phyloP scores from a whole-genome alignment of 139 green algal species.

The Chloropicon primus region DNA sequence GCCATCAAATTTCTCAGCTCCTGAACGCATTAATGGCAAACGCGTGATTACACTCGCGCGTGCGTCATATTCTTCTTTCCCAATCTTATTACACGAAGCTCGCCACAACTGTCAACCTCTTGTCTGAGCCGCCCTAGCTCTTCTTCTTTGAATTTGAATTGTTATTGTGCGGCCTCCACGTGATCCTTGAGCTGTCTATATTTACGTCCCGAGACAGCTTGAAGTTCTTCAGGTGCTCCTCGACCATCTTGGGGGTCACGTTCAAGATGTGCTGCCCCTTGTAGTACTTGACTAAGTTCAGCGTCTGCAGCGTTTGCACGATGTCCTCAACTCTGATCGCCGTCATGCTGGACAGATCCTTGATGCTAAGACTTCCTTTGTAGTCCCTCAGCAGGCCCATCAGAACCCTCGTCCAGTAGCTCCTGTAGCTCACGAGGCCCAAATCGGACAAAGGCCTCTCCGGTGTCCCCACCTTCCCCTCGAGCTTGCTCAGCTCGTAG shows the following conservation, averaged over 20 bases:
- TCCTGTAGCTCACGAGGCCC: slow-evolving; percentile 80
- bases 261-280: slow-evolving; percentile 50
- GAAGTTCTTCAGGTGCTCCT: slow-evolving; percentile 50
- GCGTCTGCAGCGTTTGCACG: slow-evolving; percentile 72
- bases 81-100: too few relatives aligned
- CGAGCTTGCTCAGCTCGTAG: slow-evolving; percentile 96
- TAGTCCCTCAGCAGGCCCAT: slow-evolving; percentile 42
- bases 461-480: slow-evolving; percentile 90
- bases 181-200: neutral
- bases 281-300: slow-evolving; percentile 83
- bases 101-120: too few relatives aligned
- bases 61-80: too few relatives aligned
- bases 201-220: neutral
- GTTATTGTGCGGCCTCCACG: neutral
- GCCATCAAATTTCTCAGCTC: neutral
- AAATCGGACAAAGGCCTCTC: slow-evolving; percentile 94
- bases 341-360: slow-evolving; percentile 84
- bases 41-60: too few relatives aligned
- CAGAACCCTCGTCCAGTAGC: slow-evolving; percentile 91
- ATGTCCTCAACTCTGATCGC: slow-evolving; percentile 96
- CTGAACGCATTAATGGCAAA: neutral
- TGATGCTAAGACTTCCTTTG: slow-evolving; percentile 64
- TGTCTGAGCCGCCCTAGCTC: neutral
- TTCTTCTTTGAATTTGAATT: neutral
- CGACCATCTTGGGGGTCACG: slow-evolving; percentile 28